phyloP scores from a whole-genome alignment of 78 protist genomes.

The Dictyostelium citrinum region DNA sequence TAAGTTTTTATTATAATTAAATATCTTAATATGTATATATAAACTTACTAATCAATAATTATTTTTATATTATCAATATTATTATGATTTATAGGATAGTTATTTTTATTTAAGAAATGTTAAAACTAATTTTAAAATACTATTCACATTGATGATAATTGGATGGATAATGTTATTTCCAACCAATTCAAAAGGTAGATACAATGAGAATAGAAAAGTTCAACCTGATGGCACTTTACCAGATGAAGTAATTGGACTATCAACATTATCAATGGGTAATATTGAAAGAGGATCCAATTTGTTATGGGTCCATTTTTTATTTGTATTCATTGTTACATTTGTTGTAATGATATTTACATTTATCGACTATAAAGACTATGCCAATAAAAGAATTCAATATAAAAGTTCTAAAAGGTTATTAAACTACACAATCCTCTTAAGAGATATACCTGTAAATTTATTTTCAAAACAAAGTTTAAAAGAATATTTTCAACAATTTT shows the following conservation, averaged over 20 bases:
- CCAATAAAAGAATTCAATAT: background rate
- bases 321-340: background rate
- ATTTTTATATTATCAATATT: background rate
- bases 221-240: background rate
- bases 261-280: conserved; percentile 1
- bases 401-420: background rate
- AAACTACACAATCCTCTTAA: background rate
- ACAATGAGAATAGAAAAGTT: background rate
- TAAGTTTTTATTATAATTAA: background rate
- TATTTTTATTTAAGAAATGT: background rate
- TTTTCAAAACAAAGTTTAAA: background rate
- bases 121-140: background rate
- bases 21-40: background rate
- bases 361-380: background rate
- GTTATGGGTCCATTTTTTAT: conserved; percentile 1
- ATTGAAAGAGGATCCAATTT: conserved; percentile 9
- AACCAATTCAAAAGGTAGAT: background rate
- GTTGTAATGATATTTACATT: background rate
- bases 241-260: background rate
- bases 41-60: background rate
- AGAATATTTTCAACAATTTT: background rate
- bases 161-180: conserved; percentile 10
- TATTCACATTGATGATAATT: background rate
- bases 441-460: background rate
- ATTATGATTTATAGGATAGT: conserved; percentile 15